Conservation (phyloP, 2,329 filamentous ascomycete species). For the Aspergillus oerlinghausenensis region DNA sequence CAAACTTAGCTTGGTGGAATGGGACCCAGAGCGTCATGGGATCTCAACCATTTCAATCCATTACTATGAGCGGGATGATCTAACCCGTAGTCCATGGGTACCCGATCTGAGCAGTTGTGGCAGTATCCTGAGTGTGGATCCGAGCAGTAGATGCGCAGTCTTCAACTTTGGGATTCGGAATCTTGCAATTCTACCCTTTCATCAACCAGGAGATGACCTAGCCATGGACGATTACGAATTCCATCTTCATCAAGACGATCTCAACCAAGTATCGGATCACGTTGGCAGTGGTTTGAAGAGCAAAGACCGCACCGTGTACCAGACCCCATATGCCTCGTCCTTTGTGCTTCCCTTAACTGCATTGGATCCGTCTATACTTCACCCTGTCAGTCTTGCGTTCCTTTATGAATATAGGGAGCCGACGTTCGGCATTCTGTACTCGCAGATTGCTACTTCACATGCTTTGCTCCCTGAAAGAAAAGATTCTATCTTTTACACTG, state of each 20-base stretch:
- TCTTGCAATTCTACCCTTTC: constrained; percentile 89
- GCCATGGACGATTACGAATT: constrained; percentile 90
- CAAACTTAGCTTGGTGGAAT: constrained; percentile 88
- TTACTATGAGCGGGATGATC: constrained; percentile 94
- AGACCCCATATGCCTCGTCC: constrained; percentile 77
- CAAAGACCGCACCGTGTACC: constrained; percentile 33
- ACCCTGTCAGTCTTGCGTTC: constrained; percentile 88
- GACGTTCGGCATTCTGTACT: constrained; percentile 90
- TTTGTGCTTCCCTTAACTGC: constrained; percentile 89
- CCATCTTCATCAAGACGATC: constrained; percentile 66
- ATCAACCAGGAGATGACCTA: constrained; percentile 78
- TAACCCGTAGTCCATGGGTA: constrained; percentile 77
- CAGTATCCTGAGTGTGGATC: constrained; percentile 82
- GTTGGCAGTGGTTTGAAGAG: constrained; percentile 22
- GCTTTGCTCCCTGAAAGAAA: constrained; percentile 70
- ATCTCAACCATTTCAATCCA: constrained; percentile 91
- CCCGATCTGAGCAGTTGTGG: constrained; percentile 68
- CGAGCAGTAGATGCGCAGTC: constrained; percentile 85
- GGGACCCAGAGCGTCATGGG: constrained; percentile 75
- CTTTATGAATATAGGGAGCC: constrained; percentile 96
- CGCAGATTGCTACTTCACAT: constrained; percentile 66
- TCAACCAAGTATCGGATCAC: constrained; percentile 38
- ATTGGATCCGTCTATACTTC: constrained; percentile 79
- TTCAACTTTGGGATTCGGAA: constrained; percentile 87
- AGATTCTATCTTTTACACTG: constrained; percentile 83